Evolutionary conservation across 2,329 filamentous ascomycete genomes (phyloP).

Genomic region (Lecanicillium sp.): DNA sequence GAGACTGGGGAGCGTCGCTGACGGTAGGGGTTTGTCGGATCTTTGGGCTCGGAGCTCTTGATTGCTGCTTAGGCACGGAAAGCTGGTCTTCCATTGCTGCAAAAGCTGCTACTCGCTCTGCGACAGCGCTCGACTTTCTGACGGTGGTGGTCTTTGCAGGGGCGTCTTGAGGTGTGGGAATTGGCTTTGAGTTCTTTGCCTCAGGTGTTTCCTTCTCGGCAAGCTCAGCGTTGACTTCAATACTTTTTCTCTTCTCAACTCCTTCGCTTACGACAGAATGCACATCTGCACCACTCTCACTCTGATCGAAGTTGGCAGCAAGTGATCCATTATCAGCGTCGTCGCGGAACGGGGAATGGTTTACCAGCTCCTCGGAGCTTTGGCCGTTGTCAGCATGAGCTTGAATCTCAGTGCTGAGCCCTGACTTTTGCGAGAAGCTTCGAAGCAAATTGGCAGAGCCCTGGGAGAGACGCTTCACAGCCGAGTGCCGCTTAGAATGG

Average conservation of each 20-base stretch:
- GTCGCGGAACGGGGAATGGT: conserved; percentile 17
- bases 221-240: conserved; percentile 32
- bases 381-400: conserved; percentile 19
- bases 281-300: conserved; percentile 30
- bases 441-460: conserved; percentile 31
- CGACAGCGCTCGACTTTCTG: too few species aligned
- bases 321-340: conserved; percentile 43
- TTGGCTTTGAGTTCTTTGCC: neutral
- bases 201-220: conserved; percentile 14
- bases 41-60: conserved; percentile 1
- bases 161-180: neutral
- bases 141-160: too few species aligned
- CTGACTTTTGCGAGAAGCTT: conserved; percentile 23
- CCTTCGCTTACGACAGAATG: conserved; percentile 18
- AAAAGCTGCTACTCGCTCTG: too few species aligned
- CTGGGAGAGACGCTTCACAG: conserved; percentile 40
- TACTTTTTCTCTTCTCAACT: conserved; percentile 15
- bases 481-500: conserved; percentile 24
- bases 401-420: conserved; percentile 5
- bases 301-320: conserved; percentile 48
- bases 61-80: neutral
- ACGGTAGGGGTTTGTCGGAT: conserved; percentile 4
- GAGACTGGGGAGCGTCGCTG: neutral
- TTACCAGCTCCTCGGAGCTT: conserved; percentile 39
- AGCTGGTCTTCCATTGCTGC: too few species aligned